phyloP scores from a whole-genome alignment of 352 stramenopile genomes.

The Phytophthora pinifolia region DNA sequence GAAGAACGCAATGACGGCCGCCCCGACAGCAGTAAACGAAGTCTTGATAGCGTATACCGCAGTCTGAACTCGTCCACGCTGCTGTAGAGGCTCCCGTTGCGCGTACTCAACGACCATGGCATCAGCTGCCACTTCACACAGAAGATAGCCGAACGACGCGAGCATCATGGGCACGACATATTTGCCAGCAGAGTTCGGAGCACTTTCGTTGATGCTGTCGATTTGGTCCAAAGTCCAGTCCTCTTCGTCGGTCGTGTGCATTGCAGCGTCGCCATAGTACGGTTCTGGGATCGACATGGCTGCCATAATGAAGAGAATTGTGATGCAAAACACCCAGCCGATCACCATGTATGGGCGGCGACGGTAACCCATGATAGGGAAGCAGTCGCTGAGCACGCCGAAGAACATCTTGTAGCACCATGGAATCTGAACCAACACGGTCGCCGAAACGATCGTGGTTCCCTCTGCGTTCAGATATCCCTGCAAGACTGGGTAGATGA shows the following conservation, averaged over 20 bases:
- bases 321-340: slow-evolving; percentile 40
- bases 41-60: slow-evolving; percentile 47
- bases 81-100: slow-evolving; percentile 44
- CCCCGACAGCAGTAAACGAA: slow-evolving; percentile 38
- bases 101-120: slow-evolving; percentile 61
- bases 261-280: slow-evolving; percentile 41
- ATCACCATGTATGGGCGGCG: slow-evolving; percentile 49
- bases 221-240: slow-evolving; percentile 35
- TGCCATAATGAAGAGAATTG: slow-evolving; percentile 36
- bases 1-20: slow-evolving; percentile 37
- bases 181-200: slow-evolving; percentile 29
- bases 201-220: slow-evolving; percentile 32
- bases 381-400: slow-evolving; percentile 44
- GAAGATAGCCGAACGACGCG: slow-evolving; percentile 47
- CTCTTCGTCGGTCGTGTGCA: slow-evolving; percentile 33
- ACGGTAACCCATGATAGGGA: slow-evolving; percentile 44
- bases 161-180: slow-evolving; percentile 62
- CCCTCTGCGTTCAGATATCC: slow-evolving; percentile 52
- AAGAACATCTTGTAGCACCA: slow-evolving; percentile 59
- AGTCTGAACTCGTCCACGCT: slow-evolving; percentile 42
- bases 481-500: slow-evolving; percentile 51
- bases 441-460: slow-evolving; percentile 42
- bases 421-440: slow-evolving; percentile 44
- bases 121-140: slow-evolving; percentile 51
- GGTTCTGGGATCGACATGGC: slow-evolving; percentile 27